These are phyloP conservation scores for Ambrosiella beaveri DNA, from an alignment of 2,329 filamentous ascomycete species.

Conservation along the genomic window DNA sequence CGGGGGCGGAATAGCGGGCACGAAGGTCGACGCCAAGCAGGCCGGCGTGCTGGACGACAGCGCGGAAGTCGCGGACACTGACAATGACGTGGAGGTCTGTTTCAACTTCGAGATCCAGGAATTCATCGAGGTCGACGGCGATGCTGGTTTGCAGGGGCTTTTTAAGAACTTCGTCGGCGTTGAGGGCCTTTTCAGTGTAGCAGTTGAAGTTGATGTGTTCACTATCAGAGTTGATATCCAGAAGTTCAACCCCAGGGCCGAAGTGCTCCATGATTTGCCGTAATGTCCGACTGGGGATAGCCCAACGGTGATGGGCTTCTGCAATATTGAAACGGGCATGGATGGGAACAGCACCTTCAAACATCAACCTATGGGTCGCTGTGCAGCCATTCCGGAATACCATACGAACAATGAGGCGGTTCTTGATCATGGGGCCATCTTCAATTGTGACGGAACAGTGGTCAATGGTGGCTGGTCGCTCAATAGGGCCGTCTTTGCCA, in stretches of 20 bases:
- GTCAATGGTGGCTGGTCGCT: constrained; percentile 51
- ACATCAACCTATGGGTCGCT: constrained; percentile 60
- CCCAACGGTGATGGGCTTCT: constrained; percentile 52
- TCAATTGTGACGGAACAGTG: constrained; percentile 58
- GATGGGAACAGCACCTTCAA: constrained; percentile 55
- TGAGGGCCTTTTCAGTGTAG: constrained; percentile 62
- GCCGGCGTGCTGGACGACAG: constrained; percentile 60
- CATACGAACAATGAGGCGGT: constrained; percentile 57
- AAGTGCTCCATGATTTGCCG: constrained; percentile 68
- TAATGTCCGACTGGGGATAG: constrained; percentile 51
- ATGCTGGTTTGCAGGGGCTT: constrained; percentile 69
- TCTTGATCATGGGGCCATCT: constrained; percentile 52
- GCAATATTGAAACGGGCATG: constrained; percentile 58
- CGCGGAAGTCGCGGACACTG: constrained; percentile 68
- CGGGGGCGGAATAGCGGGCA: constrained; percentile 53
- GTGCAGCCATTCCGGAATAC: constrained; percentile 59
- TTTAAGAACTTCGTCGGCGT: constrained; percentile 53
- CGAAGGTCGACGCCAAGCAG: constrained; percentile 48
- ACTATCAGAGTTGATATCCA: constrained; percentile 60
- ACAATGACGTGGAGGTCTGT: constrained; percentile 64
- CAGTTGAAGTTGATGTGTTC: constrained; percentile 63
- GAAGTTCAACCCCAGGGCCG: constrained; percentile 60
- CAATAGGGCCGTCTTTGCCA: constrained; percentile 26
- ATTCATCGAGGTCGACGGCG: constrained; percentile 58
- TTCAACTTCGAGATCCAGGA: constrained; percentile 56